Conservation (phyloP, 2,329 filamentous ascomycete genomes). For the Penicillium sumatraense region DNA sequence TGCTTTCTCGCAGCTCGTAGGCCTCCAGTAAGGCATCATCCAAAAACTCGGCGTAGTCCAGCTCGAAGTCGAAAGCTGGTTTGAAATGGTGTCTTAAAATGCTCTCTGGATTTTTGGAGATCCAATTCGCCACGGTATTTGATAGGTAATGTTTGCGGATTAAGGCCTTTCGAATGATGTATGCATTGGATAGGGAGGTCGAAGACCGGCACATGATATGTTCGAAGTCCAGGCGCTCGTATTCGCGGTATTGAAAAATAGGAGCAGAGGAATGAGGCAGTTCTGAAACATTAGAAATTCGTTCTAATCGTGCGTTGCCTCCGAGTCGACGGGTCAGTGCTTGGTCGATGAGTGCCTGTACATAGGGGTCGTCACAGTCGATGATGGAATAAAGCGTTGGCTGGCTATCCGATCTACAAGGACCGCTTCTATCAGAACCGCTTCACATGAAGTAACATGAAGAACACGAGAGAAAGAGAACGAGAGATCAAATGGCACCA, state of each 20-base stretch:
- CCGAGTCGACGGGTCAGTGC: slow-evolving; percentile 71
- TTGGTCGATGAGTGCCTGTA: slow-evolving; percentile 79
- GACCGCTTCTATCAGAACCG: slow-evolving; percentile 39
- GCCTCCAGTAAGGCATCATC: slow-evolving; percentile 91
- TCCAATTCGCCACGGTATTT: slow-evolving; percentile 81
- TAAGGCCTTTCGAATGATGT: slow-evolving; percentile 92
- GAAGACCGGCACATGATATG: slow-evolving; percentile 66
- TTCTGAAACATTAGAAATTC: slow-evolving; percentile 58
- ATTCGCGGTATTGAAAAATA: slow-evolving; percentile 79
- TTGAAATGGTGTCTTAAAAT: slow-evolving; percentile 73
- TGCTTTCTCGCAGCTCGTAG: slow-evolving; percentile 81
- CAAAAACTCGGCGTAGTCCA: slow-evolving; percentile 95
- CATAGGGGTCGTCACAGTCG: slow-evolving; percentile 85
- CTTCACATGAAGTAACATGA: slow-evolving; percentile 7
- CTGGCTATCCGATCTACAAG: slow-evolving; percentile 40
- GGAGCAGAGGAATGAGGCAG: slow-evolving; percentile 52
- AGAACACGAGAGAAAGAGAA: too few relatives aligned
- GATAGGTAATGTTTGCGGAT: slow-evolving; percentile 95
- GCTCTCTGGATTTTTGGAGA: slow-evolving; percentile 78
- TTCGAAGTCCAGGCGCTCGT: slow-evolving; percentile 87
- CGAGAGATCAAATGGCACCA: slow-evolving; percentile 20
- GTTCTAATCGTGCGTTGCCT: slow-evolving; percentile 52
- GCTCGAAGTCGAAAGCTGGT: slow-evolving; percentile 81
- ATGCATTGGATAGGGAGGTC: slow-evolving; percentile 78
- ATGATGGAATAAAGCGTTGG: slow-evolving; percentile 70